Evolutionary conservation across 2,329 filamentous ascomycete genomes (phyloP).

Genomic region (Xylaria sp.): DNA sequence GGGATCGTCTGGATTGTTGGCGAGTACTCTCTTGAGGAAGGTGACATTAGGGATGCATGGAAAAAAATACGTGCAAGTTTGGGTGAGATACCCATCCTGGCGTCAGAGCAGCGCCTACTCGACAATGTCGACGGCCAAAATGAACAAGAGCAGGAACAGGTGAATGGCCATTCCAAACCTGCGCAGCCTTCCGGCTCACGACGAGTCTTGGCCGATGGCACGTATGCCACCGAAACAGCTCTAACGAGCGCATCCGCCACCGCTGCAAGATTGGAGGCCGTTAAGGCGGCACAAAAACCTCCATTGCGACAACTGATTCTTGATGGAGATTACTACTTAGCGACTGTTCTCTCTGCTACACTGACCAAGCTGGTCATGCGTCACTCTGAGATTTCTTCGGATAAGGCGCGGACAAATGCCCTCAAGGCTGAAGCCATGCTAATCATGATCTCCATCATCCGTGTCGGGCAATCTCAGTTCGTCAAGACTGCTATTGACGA

Average conservation of each 20-base stretch:
- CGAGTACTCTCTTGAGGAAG: slow-evolving; percentile 94
- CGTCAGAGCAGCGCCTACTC: slow-evolving; percentile 90
- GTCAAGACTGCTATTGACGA: slow-evolving; percentile 98
- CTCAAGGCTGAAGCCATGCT: slow-evolving; percentile 97
- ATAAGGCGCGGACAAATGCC: slow-evolving; percentile 88
- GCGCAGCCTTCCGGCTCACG: slow-evolving; percentile 84
- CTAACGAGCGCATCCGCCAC: slow-evolving; percentile 92
- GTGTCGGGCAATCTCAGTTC: slow-evolving; percentile 98
- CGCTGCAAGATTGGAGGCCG: slow-evolving; percentile 91
- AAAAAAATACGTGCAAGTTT: slow-evolving; percentile 93
- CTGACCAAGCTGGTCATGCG: slow-evolving; percentile 98
- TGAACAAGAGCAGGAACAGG: slow-evolving; percentile 69
- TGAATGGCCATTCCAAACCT: slow-evolving; percentile 83
- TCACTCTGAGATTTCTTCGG: slow-evolving; percentile 90
- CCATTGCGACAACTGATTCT: slow-evolving; percentile 94
- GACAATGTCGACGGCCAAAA: slow-evolving; percentile 83
- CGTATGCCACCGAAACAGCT: slow-evolving; percentile 96
- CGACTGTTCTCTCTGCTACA: slow-evolving; percentile 93
- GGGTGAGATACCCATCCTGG: slow-evolving; percentile 95
- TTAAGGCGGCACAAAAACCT: slow-evolving; percentile 96
- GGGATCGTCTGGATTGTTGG: slow-evolving; percentile 98
- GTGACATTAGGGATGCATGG: slow-evolving; percentile 95
- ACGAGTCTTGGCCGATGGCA: slow-evolving; percentile 94
- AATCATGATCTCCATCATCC: slow-evolving; percentile 99
- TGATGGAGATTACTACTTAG: slow-evolving; percentile 96